Percentiles rank a stretch among this genome's conserved stretches.
phyloP scores from a whole-genome alignment of 345 rosid species.

The Corymbia maculata region DNA sequence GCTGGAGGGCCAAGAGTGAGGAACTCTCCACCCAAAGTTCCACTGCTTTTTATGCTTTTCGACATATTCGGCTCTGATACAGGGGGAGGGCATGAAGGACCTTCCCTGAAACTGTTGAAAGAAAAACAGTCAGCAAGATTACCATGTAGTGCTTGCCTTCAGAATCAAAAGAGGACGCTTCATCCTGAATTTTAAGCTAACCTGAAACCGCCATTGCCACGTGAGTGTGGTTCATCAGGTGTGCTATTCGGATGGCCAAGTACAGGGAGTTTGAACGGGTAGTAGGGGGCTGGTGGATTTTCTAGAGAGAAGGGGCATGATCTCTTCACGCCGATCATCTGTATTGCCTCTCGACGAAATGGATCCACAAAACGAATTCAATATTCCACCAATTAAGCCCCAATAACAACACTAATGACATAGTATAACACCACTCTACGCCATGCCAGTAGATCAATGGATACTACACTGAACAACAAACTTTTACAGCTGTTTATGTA shows the following conservation, averaged over 20 bases:
- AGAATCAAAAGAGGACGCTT: background rate
- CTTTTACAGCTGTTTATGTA: background rate
- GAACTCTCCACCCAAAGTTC: slow-evolving; percentile 17
- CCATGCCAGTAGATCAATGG: background rate
- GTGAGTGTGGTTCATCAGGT: slow-evolving; percentile 24
- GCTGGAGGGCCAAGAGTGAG: slow-evolving; percentile 43
- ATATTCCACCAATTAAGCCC: background rate
- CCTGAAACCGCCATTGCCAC: slow-evolving; percentile 22
- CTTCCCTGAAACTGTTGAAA: slow-evolving; percentile 14
- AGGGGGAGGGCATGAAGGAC: slow-evolving; percentile 11
- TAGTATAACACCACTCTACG: background rate
- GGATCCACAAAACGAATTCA: background rate
- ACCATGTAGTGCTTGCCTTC: background rate
- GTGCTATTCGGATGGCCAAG: slow-evolving; percentile 13
- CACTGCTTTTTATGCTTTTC: slow-evolving; percentile 8
- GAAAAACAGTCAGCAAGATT: background rate
- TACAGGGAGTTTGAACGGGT: slow-evolving; percentile 12
- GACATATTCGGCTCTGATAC: slow-evolving; percentile 12
- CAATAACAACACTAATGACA: background rate
- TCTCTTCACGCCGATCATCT: slow-evolving; percentile 52
- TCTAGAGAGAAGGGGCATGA: slow-evolving; percentile 32
- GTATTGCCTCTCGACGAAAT: slow-evolving; percentile 8
- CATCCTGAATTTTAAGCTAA: background rate
- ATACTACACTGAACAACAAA: background rate
- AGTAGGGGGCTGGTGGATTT: slow-evolving; percentile 12